phyloP scores from a whole-genome alignment of 257 asterid genomes.

The Perilla frutescens region DNA sequence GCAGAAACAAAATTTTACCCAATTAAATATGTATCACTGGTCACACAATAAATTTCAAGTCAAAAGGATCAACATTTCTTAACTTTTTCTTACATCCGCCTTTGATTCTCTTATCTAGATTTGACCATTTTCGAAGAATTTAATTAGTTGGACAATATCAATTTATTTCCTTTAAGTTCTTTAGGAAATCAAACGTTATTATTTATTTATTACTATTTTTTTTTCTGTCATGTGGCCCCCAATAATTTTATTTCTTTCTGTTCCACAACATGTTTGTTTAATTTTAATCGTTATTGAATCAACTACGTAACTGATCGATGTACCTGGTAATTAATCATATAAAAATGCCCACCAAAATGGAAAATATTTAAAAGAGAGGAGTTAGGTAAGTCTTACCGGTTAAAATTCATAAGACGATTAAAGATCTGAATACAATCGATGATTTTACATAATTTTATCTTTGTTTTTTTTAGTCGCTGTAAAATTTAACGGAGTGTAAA shows the following conservation, averaged over 20 bases:
- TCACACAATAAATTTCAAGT: not conserved
- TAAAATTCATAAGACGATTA: too few species aligned
- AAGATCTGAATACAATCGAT: too few species aligned
- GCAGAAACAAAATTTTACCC: too few species aligned
- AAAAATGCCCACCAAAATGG: conserved; percentile 2
- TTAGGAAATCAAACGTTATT: not conserved
- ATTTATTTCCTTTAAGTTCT: not conserved
- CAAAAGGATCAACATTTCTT: not conserved
- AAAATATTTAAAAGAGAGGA: not conserved
- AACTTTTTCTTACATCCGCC: not conserved
- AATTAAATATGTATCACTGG: too few species aligned
- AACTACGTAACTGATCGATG: not conserved
- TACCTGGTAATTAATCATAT: not conserved
- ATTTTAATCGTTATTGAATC: not conserved
- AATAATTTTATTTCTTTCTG: not conserved
- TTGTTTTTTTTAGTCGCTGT: too few species aligned
- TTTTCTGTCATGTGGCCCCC: not conserved
- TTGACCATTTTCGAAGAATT: not conserved
- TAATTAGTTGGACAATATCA: not conserved
- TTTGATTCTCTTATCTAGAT: not conserved
- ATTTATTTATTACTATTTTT: not conserved
- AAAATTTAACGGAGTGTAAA: too few species aligned
- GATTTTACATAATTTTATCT: too few species aligned
- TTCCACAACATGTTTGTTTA: not conserved
- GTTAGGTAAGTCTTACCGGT: too few species aligned